Percentiles rank a stretch among this genome's conserved stretches.
Conservation (phyloP, 768 basidiomycete genomes). For the Hypholoma sublateritium region DNA sequence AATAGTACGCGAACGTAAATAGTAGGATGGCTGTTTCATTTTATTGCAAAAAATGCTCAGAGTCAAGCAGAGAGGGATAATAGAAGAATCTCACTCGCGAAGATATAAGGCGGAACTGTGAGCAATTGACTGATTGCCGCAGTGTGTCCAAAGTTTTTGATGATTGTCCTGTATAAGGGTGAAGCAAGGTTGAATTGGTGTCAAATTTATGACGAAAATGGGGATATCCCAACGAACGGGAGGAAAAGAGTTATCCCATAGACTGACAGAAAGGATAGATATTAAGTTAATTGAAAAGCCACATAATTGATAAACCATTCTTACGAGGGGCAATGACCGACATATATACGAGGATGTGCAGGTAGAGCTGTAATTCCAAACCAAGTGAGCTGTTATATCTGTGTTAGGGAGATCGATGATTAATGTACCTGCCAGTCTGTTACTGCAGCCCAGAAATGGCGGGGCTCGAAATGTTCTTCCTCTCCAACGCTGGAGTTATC, state of each 20-base stretch:
- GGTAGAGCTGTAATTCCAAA: constrained; percentile 35
- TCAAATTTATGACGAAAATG: background rate
- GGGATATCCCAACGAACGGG: constrained; percentile 58
- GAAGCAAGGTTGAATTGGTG: no score
- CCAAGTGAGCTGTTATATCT: background rate
- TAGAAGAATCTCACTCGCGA: constrained; percentile 48
- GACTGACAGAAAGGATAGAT: constrained; percentile 33
- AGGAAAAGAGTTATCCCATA: constrained; percentile 73
- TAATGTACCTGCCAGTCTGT: constrained; percentile 60
- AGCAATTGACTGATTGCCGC: constrained; percentile 60
- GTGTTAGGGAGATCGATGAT: background rate
- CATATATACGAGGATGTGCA: constrained; percentile 59
- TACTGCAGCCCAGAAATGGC: constrained; percentile 54
- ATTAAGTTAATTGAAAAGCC: background rate
- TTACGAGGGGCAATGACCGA: constrained; percentile 58
- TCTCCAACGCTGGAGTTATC: constrained; percentile 58
- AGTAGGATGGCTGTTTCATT: constrained; percentile 46
- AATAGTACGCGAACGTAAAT: constrained; percentile 52
- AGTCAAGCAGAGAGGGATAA: background rate
- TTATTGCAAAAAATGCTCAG: background rate
- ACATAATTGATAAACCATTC: constrained; percentile 21
- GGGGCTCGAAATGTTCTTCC: constrained; percentile 56
- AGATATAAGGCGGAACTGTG: constrained; percentile 66
- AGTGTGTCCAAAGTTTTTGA: constrained; percentile 57
- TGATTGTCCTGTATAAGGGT: constrained; percentile 51